Conservation (phyloP, 176 grass and related monocot genomes). For the Paspalum notatum region DNA sequence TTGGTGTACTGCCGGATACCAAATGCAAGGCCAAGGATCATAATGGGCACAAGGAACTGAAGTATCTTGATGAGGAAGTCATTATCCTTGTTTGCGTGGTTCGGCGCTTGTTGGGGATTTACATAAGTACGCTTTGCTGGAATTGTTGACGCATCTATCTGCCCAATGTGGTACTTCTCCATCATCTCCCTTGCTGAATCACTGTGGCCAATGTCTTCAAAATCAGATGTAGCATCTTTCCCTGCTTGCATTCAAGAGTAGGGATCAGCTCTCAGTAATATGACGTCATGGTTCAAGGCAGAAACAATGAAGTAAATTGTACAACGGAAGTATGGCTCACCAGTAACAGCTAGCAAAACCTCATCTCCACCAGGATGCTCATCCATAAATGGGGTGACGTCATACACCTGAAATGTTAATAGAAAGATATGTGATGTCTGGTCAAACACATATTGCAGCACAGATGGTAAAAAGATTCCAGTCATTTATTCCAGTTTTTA, state of each 20-base stretch:
- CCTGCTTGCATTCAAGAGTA: constrained; percentile 43
- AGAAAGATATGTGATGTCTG: not conserved
- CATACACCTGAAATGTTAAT: constrained; percentile 65
- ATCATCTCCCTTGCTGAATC: constrained; percentile 72
- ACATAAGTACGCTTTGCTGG: constrained; percentile 57
- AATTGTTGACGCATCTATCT: constrained; percentile 73
- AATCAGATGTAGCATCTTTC: constrained; percentile 88
- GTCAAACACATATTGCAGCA: not conserved
- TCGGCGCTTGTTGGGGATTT: constrained; percentile 46
- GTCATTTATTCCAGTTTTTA: not conserved
- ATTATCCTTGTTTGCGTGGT: constrained; percentile 31
- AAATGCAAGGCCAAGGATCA: constrained; percentile 73
- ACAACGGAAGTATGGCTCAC: constrained; percentile 37
- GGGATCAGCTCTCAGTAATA: constrained; percentile 13
- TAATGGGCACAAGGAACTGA: constrained; percentile 67
- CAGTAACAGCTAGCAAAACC: constrained; percentile 81
- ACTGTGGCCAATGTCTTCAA: constrained; percentile 94
- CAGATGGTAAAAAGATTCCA: not conserved
- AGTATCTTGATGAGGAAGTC: constrained; percentile 62
- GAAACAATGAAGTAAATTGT: constrained; percentile 22
- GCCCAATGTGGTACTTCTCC: constrained; percentile 68
- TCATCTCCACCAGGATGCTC: constrained; percentile 97
- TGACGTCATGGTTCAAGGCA: not conserved
- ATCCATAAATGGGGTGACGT: constrained; percentile 92
- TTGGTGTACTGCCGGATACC: constrained; percentile 63